Conservation (phyloP, 495 filamentous ascomycete species). For the Collariella sp. region DNA sequence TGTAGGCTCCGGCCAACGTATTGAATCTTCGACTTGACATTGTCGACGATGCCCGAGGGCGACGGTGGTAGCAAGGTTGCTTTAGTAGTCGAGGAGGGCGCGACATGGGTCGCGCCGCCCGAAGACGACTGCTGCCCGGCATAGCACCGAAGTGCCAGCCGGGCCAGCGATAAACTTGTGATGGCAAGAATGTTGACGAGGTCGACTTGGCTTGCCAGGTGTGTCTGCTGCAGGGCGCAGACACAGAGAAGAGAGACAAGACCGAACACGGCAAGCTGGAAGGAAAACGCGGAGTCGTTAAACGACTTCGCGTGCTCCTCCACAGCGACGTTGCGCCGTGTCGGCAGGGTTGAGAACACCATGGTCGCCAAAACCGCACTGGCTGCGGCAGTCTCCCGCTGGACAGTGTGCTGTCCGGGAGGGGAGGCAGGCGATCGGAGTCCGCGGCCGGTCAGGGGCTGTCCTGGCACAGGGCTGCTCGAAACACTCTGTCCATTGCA, state of each 20-base stretch:
- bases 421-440: not conserved
- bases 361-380: slow-evolving; percentile 8
- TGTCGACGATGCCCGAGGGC: slow-evolving; percentile 13
- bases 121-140: slow-evolving; percentile 7
- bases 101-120: not conserved
- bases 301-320: slow-evolving; percentile 2
- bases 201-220: slow-evolving; percentile 8
- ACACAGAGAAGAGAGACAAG: slow-evolving; percentile 29
- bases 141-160: slow-evolving; percentile 6
- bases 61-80: slow-evolving; percentile 1
- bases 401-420: not conserved
- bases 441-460: not conserved
- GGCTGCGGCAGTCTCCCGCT: slow-evolving; percentile 1
- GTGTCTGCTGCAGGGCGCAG: slow-evolving; percentile 10
- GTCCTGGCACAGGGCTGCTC: not conserved
- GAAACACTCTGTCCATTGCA: not conserved
- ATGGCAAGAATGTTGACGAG: slow-evolving; percentile 15
- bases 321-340: slow-evolving; percentile 13
- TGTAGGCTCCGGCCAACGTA: not conserved
- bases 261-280: slow-evolving; percentile 25
- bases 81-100: not conserved
- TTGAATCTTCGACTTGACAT: slow-evolving; percentile 24
- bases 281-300: slow-evolving; percentile 4
- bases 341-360: slow-evolving; percentile 18
- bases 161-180: slow-evolving; percentile 15